Conservation (phyloP, 345 rosid genomes). For the Populus ilicifolia region DNA sequence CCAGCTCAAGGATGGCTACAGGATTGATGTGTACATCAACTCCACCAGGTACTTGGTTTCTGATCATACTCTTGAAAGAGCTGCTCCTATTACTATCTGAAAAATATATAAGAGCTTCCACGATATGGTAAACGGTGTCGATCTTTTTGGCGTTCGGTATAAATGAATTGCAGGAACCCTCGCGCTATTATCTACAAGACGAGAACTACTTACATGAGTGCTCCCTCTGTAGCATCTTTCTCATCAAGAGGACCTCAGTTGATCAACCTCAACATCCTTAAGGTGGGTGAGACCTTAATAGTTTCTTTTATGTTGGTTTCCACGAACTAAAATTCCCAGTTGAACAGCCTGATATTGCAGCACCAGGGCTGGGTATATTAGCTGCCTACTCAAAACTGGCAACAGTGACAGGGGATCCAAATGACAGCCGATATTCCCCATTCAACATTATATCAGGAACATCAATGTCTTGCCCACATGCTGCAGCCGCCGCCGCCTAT, state of each 20-base stretch:
- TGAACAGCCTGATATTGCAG: constrained; percentile 77
- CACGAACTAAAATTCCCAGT: neutral
- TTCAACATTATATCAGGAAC: constrained; percentile 78
- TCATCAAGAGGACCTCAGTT: constrained; percentile 83
- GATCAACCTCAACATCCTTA: constrained; percentile 55
- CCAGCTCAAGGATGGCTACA: constrained; percentile 31
- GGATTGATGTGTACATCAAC: constrained; percentile 61
- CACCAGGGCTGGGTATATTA: constrained; percentile 75
- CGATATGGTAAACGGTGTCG: neutral
- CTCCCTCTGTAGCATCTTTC: constrained; percentile 62
- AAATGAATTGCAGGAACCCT: constrained; percentile 41
- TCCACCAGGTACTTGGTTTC: constrained; percentile 51
- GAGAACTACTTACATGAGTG: constrained; percentile 26
- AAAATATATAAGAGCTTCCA: neutral
- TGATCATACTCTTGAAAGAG: neutral
- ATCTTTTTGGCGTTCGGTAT: neutral
- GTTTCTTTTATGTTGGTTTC: neutral
- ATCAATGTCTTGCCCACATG: constrained; percentile 92
- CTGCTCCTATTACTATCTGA: neutral
- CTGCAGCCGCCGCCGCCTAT: constrained; percentile 69
- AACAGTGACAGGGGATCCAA: constrained; percentile 37
- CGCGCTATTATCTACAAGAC: constrained; percentile 58
- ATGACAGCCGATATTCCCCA: constrained; percentile 36
- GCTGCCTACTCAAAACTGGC: constrained; percentile 59
- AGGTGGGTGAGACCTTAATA: constrained; percentile 33